Conservation (phyloP, 352 stramenopile genomes). For the Globisporangium orthogonon region DNA sequence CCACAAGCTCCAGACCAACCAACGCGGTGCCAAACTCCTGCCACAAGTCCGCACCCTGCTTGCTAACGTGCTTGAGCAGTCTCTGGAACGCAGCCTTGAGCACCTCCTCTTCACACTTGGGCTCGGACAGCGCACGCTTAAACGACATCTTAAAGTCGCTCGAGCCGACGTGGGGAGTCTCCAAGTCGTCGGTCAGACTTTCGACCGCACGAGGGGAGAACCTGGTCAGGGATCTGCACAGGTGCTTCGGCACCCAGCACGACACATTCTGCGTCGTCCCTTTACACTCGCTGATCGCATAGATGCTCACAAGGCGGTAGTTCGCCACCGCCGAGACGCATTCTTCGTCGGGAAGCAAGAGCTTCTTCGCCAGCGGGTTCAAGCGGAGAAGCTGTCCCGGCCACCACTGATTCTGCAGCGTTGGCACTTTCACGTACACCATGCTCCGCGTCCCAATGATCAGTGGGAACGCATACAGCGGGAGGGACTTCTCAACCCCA, state of each 20-base stretch:
- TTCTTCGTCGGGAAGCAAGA: conserved; percentile 34
- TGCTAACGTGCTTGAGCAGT: conserved; percentile 21
- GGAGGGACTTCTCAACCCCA: conserved; percentile 43
- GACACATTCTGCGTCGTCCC: conserved; percentile 45
- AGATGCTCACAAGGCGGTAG: conserved; percentile 65
- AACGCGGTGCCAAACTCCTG: conserved; percentile 9
- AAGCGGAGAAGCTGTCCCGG: conserved; percentile 62
- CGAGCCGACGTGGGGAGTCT: background rate
- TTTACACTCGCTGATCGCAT: conserved; percentile 18
- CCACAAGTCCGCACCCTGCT: background rate
- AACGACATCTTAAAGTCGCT: conserved; percentile 18
- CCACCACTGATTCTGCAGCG: conserved; percentile 62
- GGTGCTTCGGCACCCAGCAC: conserved; percentile 71
- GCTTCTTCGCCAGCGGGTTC: conserved; percentile 50
- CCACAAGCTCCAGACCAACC: conserved; percentile 7
- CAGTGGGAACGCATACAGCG: conserved; percentile 64
- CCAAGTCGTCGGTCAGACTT: background rate
- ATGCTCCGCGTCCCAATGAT: conserved; percentile 59
- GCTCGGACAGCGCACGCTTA: conserved; percentile 19
- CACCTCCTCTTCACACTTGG: conserved; percentile 16
- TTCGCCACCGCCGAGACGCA: conserved; percentile 19
- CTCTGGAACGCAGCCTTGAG: conserved; percentile 25
- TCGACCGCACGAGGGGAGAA: background rate
- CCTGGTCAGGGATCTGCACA: conserved; percentile 48
- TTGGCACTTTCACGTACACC: conserved; percentile 63